phyloP scores from a whole-genome alignment of 176 grass and related monocot species.

The Puccinellia tenuiflora region DNA sequence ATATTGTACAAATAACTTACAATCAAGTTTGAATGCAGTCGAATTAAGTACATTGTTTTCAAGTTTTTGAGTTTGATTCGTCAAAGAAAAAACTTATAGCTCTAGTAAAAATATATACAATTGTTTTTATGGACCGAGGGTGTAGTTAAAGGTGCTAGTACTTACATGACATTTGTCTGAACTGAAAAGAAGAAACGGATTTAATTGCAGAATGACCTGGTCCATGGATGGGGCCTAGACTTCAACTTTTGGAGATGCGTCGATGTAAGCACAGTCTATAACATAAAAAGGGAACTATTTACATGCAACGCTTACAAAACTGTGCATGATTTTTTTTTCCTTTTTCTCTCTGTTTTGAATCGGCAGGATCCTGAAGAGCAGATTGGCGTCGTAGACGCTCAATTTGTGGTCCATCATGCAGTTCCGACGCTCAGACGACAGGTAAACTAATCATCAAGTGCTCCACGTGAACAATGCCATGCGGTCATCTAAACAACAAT shows the following conservation, averaged over 20 bases:
- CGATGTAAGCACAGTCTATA: slow-evolving; percentile 43
- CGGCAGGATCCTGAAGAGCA: slow-evolving; percentile 2
- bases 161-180: background rate
- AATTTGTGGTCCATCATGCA: slow-evolving; percentile 6
- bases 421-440: background rate
- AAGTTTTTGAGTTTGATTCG: background rate
- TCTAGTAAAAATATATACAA: background rate
- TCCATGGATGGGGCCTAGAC: slow-evolving; percentile 93
- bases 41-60: background rate
- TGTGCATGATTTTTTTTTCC: background rate
- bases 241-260: slow-evolving; percentile 65
- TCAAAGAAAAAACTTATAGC: background rate
- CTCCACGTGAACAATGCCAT: background rate
- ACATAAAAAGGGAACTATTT: slow-evolving; percentile 8
- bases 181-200: background rate
- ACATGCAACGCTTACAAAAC: background rate
- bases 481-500: background rate
- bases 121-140: background rate
- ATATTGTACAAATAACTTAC: background rate
- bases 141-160: background rate
- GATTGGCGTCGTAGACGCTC: slow-evolving; percentile 1
- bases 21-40: background rate
- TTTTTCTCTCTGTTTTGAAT: background rate
- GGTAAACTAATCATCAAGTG: background rate
- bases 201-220: slow-evolving; percentile 71